Evolutionary conservation across 2,329 filamentous ascomycete genomes (phyloP).

Genomic region (Claviceps monticola): DNA sequence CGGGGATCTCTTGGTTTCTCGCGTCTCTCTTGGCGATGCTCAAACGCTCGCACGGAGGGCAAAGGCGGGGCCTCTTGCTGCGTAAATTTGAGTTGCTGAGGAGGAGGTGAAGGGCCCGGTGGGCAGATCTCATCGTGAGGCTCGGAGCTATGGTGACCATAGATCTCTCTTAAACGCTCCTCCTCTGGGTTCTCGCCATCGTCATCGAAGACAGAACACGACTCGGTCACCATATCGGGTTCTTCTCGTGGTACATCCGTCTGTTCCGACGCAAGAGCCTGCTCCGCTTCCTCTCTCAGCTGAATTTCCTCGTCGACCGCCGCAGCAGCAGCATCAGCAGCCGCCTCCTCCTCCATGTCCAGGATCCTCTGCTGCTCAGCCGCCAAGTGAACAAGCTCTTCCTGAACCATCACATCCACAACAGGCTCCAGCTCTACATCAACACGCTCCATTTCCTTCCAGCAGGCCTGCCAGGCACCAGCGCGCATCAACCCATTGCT

Average conservation of each 20-base stretch:
- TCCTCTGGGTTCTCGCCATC: slow-evolving; percentile 31
- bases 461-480: slow-evolving; percentile 84
- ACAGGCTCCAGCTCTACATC: slow-evolving; percentile 81
- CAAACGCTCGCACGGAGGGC: slow-evolving; percentile 13
- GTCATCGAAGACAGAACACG: slow-evolving; percentile 10
- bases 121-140: slow-evolving; percentile 1
- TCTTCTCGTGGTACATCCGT: slow-evolving; percentile 7
- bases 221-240: slow-evolving; percentile 7
- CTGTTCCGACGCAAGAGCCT: slow-evolving; percentile 2
- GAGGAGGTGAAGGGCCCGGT: neutral
- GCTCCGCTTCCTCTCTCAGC: slow-evolving; percentile 17
- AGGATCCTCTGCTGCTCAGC: slow-evolving; percentile 29
- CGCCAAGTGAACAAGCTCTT: slow-evolving; percentile 44
- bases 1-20: slow-evolving; percentile 17
- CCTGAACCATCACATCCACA: slow-evolving; percentile 43
- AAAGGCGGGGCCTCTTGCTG: slow-evolving; percentile 9
- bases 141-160: slow-evolving; percentile 23
- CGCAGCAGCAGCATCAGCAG: slow-evolving; percentile 6
- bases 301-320: slow-evolving; percentile 7
- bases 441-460: slow-evolving; percentile 97
- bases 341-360: slow-evolving; percentile 14
- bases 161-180: slow-evolving; percentile 39
- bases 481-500: slow-evolving; percentile 89
- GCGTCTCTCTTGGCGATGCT: slow-evolving; percentile 18
- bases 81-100: slow-evolving; percentile 5